Percentiles rank a stretch among this genome's conserved stretches.
phyloP scores from a whole-genome alignment of 2,329 filamentous ascomycete species.

The Phialemonium atrogriseum region DNA sequence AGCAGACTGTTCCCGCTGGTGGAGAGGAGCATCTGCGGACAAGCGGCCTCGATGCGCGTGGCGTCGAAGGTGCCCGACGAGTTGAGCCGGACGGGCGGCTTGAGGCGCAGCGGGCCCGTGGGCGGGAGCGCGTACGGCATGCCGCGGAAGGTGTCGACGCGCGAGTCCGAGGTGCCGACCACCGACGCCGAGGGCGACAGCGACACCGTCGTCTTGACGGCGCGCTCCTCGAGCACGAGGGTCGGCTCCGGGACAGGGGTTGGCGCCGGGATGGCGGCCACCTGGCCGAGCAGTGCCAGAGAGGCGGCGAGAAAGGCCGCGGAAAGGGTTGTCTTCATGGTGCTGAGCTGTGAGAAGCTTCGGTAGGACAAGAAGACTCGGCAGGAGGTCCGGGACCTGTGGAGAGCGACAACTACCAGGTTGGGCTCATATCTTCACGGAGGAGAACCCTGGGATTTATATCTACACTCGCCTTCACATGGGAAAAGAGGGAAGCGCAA shows the following conservation, averaged over 20 bases:
- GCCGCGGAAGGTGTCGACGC: slow-evolving; percentile 61
- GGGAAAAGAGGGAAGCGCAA: no score
- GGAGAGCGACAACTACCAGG: no score
- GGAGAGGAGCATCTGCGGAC: slow-evolving; percentile 63
- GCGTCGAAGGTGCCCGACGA: slow-evolving; percentile 51
- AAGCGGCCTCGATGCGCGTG: slow-evolving; percentile 49
- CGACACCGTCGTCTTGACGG: slow-evolving; percentile 40
- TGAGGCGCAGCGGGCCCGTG: slow-evolving; percentile 56
- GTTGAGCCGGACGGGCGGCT: slow-evolving; percentile 55
- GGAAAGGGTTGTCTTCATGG: slow-evolving; percentile 14
- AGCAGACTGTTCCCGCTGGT: slow-evolving; percentile 31
- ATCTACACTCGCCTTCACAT: no score
- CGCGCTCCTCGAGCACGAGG: slow-evolving; percentile 30
- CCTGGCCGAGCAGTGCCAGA: slow-evolving; percentile 11
- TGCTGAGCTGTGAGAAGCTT: slow-evolving; percentile 5
- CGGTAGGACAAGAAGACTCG: background rate
- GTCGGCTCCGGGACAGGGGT: slow-evolving; percentile 18
- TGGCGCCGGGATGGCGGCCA: slow-evolving; percentile 14
- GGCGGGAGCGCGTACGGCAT: slow-evolving; percentile 71
- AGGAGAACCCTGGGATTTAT: no score
- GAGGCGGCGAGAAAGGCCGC: slow-evolving; percentile 8
- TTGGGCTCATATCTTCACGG: no score
- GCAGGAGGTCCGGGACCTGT: no score
- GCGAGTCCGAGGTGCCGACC: slow-evolving; percentile 32
- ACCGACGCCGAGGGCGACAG: slow-evolving; percentile 47